Evolutionary conservation across 371 early-diverging fungal species (phyloP).

Genomic region (Mucor velutinosus): DNA sequence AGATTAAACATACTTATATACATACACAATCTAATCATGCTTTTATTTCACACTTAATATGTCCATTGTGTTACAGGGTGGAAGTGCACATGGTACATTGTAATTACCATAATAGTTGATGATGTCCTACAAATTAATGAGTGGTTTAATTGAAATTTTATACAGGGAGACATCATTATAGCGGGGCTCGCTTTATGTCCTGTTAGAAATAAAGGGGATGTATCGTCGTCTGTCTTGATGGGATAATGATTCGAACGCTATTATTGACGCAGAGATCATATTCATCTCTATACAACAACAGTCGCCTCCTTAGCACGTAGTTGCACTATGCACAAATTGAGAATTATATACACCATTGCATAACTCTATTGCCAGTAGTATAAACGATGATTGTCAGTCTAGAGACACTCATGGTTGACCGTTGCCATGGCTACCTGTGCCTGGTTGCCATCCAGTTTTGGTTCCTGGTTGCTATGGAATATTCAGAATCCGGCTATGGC

Average conservation of each 20-base stretch:
- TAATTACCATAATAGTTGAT: not conserved
- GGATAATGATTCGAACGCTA: not conserved
- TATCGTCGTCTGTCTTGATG: not conserved
- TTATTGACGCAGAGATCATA: not conserved
- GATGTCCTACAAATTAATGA: constrained; percentile 1
- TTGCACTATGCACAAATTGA: not conserved
- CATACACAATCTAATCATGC: not conserved
- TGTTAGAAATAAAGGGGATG: not conserved
- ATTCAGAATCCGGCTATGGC: not conserved
- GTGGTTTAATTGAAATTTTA: not conserved
- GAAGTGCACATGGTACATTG: not conserved
- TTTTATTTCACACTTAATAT: not conserved
- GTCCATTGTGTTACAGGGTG: not conserved
- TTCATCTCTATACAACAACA: not conserved
- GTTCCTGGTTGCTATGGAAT: not conserved
- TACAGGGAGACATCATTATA: not conserved
- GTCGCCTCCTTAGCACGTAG: not conserved
- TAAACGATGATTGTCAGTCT: not conserved
- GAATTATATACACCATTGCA: not conserved
- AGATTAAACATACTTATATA: not conserved
- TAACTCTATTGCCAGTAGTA: not conserved
- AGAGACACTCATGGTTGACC: not conserved
- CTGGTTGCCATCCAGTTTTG: not conserved
- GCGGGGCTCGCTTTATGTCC: not conserved
- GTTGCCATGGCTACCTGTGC: not conserved